phyloP scores from a whole-genome alignment of 352 stramenopile genomes.

The Globisporangium echinulatum region DNA sequence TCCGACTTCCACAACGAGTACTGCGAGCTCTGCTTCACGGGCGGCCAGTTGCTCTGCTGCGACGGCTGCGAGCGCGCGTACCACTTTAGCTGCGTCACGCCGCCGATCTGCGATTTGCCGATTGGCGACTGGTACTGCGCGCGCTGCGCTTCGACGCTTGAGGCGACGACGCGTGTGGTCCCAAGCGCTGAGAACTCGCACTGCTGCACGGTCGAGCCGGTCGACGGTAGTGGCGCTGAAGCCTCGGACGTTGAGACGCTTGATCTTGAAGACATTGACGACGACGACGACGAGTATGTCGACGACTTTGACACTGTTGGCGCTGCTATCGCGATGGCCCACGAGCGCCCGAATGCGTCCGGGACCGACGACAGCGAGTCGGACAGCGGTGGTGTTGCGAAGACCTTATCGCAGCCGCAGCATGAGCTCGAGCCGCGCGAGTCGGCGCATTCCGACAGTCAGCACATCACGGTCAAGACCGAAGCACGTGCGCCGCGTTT shows the following conservation, averaged over 20 bases:
- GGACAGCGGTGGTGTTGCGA: slow-evolving; percentile 11
- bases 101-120: slow-evolving; percentile 47
- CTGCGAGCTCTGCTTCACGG: slow-evolving; percentile 63
- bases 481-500: not conserved
- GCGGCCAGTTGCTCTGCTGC: slow-evolving; percentile 57
- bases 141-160: slow-evolving; percentile 26
- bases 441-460: not conserved
- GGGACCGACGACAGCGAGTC: slow-evolving; percentile 15
- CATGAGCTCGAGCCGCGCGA: not conserved
- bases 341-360: not conserved
- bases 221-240: not conserved
- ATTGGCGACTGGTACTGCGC: slow-evolving; percentile 59
- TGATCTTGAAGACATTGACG: slow-evolving; percentile 11
- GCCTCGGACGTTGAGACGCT: slow-evolving; percentile 11
- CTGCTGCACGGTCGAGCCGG: slow-evolving; percentile 11
- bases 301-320: not conserved
- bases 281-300: slow-evolving; percentile 16
- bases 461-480: slow-evolving; percentile 9
- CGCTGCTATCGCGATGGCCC: not conserved
- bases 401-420: not conserved
- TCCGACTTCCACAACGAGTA: slow-evolving; percentile 54
- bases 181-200: slow-evolving; percentile 23
- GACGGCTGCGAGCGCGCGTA: slow-evolving; percentile 65
- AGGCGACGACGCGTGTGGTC: slow-evolving; percentile 7
- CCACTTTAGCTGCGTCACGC: slow-evolving; percentile 64